Base-by-base conservation (phyloP, 768 basidiomycete species). In the Suillus fuscotomentosus region DNA sequence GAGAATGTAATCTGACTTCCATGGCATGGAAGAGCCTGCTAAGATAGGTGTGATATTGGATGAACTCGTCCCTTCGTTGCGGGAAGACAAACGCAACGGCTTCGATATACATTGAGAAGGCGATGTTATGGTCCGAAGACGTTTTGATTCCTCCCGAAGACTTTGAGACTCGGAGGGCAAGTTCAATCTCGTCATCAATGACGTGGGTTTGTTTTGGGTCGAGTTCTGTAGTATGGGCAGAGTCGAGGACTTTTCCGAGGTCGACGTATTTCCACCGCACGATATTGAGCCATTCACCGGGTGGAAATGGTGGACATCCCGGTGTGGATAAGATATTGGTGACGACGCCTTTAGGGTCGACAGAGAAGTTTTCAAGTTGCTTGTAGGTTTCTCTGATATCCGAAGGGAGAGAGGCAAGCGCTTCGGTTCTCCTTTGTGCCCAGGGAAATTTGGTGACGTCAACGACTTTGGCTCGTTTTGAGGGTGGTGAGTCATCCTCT, bases 231-330 rank as follows among this genome's bases (percentile, higher is more conserved):
- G 60, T 27, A 5, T 67, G 67, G 0, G 57, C 64, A 0, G 60
- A 60, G 1, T 65, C 47, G 1, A 70, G 68, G 10, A 69, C 68
- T 1, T 70, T 70, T 0, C 39, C 9, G 0, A 70, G 65, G 27
- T 70, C 60, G 3, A 67, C 38, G 0, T 42, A 42, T 0, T 47
- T 36, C 5, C 66, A 64, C 0, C 50, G 61, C 7, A 70, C 5
- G 5, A 17, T 15, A 11, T 69, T 67, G 1, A 56, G 27, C 68
- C 68, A 70, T 20, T 70, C 66, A 2, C 59, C 36, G 0, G 60
- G 48, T 0, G 62, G 69, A 11, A 70, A 70, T 0, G 60, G 57
- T 0, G 62, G 69, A 7, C 61, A 66, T n/a, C 61, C 63, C 0
- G 61, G 61, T 0, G 55, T 41, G 0, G 66, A 60, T 0, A 68